phyloP scores from a whole-genome alignment of 352 stramenopile species.

The Albugo candida region DNA sequence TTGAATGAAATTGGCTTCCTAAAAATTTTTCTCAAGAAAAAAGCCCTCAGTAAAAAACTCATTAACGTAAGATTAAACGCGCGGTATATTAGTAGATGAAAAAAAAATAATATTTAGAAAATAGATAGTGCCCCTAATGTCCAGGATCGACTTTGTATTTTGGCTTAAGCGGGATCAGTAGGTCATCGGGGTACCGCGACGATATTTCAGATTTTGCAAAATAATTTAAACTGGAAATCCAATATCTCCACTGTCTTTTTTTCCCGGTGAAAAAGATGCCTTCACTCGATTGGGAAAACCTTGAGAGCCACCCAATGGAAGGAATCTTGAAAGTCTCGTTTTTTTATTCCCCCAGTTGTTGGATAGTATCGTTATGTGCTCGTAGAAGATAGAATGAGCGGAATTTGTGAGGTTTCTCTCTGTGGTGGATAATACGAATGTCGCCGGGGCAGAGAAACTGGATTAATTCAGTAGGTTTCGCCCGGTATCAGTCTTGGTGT shows the following conservation, averaged over 20 bases:
- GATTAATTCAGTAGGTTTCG: conserved; percentile 13
- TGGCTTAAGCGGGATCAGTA: too few relatives aligned
- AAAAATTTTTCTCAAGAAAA: too few relatives aligned
- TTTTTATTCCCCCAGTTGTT: conserved; percentile 4
- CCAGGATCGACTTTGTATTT: conserved; percentile 8
- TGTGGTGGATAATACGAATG: background rate
- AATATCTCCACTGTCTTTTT: too few relatives aligned
- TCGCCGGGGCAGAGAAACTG: background rate
- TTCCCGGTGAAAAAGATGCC: conserved; percentile 2
- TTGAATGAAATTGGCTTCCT: too few relatives aligned
- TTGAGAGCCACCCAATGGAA: conserved; percentile 14
- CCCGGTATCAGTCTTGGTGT: conserved; percentile 9
- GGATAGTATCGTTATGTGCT: conserved; percentile 10
- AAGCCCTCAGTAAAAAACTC: too few relatives aligned
- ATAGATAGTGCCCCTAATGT: too few relatives aligned
- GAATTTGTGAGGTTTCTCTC: conserved; percentile 11
- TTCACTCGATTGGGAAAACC: conserved; percentile 8
- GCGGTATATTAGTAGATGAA: too few relatives aligned
- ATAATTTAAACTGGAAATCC: too few relatives aligned
- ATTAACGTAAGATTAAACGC: too few relatives aligned
- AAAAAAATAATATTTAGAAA: too few relatives aligned
- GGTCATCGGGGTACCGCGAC: too few relatives aligned
- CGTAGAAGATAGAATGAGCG: conserved; percentile 14
- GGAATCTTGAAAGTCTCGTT: conserved; percentile 18
- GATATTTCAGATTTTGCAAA: too few relatives aligned